Conservation (phyloP, 2,329 filamentous ascomycete genomes). For the Fonsecaea monophora region DNA sequence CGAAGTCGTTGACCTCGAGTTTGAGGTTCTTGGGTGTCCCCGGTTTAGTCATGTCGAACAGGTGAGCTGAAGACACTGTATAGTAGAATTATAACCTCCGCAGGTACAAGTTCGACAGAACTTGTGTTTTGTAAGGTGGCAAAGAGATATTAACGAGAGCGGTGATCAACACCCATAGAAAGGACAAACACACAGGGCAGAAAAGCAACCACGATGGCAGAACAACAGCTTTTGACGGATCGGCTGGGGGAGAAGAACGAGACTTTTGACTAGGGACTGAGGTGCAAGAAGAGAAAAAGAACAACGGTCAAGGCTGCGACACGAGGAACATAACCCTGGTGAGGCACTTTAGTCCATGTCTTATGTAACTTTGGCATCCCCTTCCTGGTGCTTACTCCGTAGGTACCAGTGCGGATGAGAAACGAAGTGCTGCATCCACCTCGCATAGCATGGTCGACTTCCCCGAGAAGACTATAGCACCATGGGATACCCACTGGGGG, state of each 20-base stretch:
- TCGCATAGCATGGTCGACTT: conserved; percentile 4
- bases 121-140: not conserved
- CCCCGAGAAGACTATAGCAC: conserved; percentile 1
- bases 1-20: conserved; percentile 33
- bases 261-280: conserved; percentile 3
- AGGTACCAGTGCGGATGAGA: conserved; percentile 5
- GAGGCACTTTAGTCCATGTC: not conserved
- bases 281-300: conserved; percentile 5
- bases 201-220: not conserved
- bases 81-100: conserved; percentile 4
- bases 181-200: not conserved
- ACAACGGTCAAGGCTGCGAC: not conserved
- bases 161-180: conserved; percentile 16
- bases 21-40: conserved; percentile 28
- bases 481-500: conserved; percentile 1
- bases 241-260: not conserved
- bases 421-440: conserved; percentile 3
- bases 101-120: not conserved
- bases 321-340: not conserved
- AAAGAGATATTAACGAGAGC: not conserved
- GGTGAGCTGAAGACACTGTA: not conserved
- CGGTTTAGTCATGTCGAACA: conserved; percentile 9
- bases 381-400: conserved; percentile 12
- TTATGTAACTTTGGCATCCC: conserved; percentile 7
- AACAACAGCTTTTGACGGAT: not conserved